Percentiles rank a stretch among this genome's conserved stretches.
Conservation (phyloP, 2,329 filamentous ascomycete genomes). For the Plectosphaerella plurivora region DNA sequence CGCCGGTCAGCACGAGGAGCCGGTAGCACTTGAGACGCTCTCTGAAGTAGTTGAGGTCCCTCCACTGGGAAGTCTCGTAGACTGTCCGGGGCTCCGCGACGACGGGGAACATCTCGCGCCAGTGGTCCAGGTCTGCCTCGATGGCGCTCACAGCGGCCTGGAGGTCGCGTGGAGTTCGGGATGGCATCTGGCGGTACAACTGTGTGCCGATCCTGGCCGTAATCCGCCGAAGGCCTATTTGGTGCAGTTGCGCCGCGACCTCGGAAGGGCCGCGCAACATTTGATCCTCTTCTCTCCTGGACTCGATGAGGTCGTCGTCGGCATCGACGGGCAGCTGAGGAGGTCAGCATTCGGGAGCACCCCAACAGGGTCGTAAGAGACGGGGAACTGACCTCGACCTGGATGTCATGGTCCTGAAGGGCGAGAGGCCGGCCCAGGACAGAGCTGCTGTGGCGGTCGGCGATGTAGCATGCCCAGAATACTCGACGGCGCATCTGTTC, state of each 20-base stretch:
- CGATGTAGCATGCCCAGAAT: conserved; percentile 1
- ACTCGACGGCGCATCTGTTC: not conserved
- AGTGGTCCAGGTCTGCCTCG: not conserved
- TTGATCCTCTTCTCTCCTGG: not conserved
- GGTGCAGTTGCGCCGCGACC: not conserved
- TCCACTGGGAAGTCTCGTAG: not conserved
- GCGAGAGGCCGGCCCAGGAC: not conserved
- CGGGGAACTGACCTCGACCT: not conserved
- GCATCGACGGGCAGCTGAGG: not conserved
- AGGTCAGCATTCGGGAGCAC: not conserved
- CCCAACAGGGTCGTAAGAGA: too few species aligned
- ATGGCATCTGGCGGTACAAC: not conserved
- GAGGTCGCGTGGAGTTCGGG: not conserved
- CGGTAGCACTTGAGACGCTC: not conserved
- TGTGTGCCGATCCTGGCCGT: not conserved
- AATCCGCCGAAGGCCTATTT: not conserved
- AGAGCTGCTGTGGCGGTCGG: conserved; percentile 1
- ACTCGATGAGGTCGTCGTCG: conserved; percentile 2
- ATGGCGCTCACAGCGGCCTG: not conserved
- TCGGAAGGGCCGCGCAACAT: not conserved
- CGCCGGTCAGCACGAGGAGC: not conserved
- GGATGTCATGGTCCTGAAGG: not conserved
- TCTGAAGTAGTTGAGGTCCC: not conserved
- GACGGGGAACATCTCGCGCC: not conserved
- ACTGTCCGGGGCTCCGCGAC: not conserved